Evolutionary conservation across 2,329 filamentous ascomycete species (phyloP), one percentile per base, ranked within the genome.

Genomic region (Penicillium brasilianum): DNA sequence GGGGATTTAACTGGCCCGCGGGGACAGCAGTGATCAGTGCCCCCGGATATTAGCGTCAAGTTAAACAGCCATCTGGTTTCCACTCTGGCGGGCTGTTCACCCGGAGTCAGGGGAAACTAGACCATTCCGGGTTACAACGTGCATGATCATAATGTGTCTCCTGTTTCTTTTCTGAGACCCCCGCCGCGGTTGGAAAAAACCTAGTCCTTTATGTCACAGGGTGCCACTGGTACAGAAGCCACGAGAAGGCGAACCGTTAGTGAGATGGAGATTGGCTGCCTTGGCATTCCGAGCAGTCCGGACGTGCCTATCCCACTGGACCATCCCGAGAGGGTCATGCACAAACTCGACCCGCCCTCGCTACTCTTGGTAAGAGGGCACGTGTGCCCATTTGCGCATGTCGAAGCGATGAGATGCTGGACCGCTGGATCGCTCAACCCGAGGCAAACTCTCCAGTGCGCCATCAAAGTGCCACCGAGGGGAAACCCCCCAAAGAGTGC

Each of bases 1-100:
- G 53, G 58, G 60, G 41, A 57, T 65, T 34, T 66, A 55, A 64
- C 60, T 66, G 64, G 64, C 34, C 25, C 55, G 50, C 51, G 52
- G 57, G 46, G 49, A 14, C 20, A 55, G 28, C 13, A 32, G 16
- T 36, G 36, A 34, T 39, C 18, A 32, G 48, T 22, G 56, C 52
- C 61, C 61, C 57, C 57, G 58, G 59, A 20, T 56, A 41, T 50
- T 64, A 64, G 64, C 61, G 59, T 43, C 18, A 18, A 43, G 39
- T 43, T 43, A 13, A 43, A 43, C 39, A 3, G 18, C n/a, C 39
- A 22, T 43, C 39, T 20, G 39, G 39, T 22, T 43, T 43, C 39
- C 39, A 20, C 39, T 41, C 16, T 4, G 30, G n/a, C n/a, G n/a
- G n/a, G n/a, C n/a, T n/a, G n/a, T 32, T 32, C 30, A 32, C 4